Evolutionary conservation across 1,284 basidiomycete genomes (phyloP), one percentile per base, ranked within the genome.

Genomic region (Pulchroboletus neoregius): DNA sequence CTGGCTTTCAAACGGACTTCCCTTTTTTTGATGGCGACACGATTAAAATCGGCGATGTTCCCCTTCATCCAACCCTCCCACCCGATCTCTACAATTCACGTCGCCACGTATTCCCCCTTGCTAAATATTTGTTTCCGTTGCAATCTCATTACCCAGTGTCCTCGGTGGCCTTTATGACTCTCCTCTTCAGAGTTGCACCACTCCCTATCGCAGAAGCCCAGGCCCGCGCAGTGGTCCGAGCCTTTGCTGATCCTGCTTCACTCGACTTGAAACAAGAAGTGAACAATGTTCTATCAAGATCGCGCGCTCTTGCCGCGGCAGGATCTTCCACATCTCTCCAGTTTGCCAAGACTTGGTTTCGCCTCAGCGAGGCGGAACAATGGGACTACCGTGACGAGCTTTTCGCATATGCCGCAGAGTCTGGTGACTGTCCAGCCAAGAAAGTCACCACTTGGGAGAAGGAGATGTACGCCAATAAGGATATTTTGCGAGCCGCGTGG

Each of bases 151-250:
- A 74, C 51, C 79, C 80, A 2, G 67, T 75, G 0, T 63, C 71
- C 2, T 75, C 73, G 9, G 58, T 87, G 24, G 82, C 78, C 4
- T 87, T 91, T 63, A 68, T 87, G 43, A 79, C 83, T 2, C 73
- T 89, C 4, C 73, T 72, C 0, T 64, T 72, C 20, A 68, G 67
- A 23, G 75, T 86, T 18, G 72, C 71, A 0, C 87, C 86, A 2
- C 72, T 89, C 41, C 84, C 84, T 1, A 55, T 86, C 0, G 71
- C 80, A 35, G 85, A 90, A 60, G 79, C 77, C 0, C 87, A 90
- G 62, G 80, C 81, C 4, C 74, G 71, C 0, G 80, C 79, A 4
- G 70, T 79, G 7, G 58, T 80, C 13, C 69, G 71, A 18, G 77
- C 73, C 0, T 82, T 86, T 52, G 68, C 66, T 7, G 57, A 79